phyloP scores from a whole-genome alignment of 2,329 filamentous ascomycete species.

The Xylariaceae sp. region DNA sequence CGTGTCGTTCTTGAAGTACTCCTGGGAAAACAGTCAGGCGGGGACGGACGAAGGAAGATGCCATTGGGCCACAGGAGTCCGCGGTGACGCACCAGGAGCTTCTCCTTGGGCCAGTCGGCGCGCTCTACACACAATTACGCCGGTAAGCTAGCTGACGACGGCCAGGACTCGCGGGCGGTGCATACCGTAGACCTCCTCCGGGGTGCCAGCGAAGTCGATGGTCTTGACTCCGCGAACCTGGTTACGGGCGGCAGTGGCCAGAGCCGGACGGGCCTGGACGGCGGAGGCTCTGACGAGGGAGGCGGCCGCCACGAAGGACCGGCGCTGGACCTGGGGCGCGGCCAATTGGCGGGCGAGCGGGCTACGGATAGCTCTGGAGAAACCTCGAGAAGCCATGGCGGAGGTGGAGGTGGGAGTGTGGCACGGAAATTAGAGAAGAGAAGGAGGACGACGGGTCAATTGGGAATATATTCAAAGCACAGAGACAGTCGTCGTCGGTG shows the following conservation, averaged over 20 bases:
- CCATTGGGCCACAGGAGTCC: constrained; percentile 7
- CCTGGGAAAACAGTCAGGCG: constrained; percentile 43
- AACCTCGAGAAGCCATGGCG: constrained; percentile 71
- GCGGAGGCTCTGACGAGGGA: constrained; percentile 48
- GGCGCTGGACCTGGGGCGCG: constrained; percentile 52
- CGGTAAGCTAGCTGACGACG: constrained; percentile 23
- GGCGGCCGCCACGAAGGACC: constrained; percentile 54
- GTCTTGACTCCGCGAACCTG: constrained; percentile 91
- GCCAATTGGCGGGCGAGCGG: constrained; percentile 57
- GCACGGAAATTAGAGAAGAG: constrained; percentile 25
- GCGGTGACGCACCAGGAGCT: constrained; percentile 73
- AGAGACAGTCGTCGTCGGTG: no score
- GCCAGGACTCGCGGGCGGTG: constrained; percentile 6
- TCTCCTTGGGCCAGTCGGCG: constrained; percentile 96
- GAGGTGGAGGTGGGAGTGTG: constrained; percentile 20
- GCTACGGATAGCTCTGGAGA: constrained; percentile 60
- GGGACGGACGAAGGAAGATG: no score
- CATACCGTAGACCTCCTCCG: constrained; percentile 90
- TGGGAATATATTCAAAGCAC: no score
- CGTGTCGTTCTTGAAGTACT: constrained; percentile 99
- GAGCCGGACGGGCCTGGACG: constrained; percentile 37
- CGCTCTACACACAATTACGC: constrained; percentile 74
- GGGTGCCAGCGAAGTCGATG: constrained; percentile 93
- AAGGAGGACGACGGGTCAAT: no score
- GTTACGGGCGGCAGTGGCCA: constrained; percentile 40